phyloP scores from a whole-genome alignment of 78 protist species.

The Dictyostelium citrinum region DNA sequence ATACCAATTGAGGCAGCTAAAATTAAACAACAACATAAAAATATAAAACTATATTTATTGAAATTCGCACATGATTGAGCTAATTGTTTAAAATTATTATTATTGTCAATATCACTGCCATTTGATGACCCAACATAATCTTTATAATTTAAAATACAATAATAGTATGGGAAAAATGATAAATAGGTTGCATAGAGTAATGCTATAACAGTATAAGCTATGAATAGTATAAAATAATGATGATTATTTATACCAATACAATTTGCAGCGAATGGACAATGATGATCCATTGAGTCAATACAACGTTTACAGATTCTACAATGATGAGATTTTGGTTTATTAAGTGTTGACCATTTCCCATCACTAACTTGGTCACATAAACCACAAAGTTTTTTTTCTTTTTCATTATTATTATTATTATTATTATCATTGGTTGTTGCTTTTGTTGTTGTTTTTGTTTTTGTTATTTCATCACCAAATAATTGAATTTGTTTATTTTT shows the following conservation, averaged over 20 bases:
- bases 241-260: constrained; percentile 40
- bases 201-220: background rate
- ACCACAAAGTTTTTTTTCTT: background rate
- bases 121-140: background rate
- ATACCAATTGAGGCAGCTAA: background rate
- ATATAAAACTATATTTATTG: constrained; percentile 10
- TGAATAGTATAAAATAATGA: constrained; percentile 11
- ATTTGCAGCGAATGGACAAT: constrained; percentile 39
- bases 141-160: background rate
- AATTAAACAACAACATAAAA: constrained; percentile 7
- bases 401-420: background rate
- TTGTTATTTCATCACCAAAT: background rate
- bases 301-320: constrained; percentile 60
- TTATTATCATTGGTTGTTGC: too few species aligned
- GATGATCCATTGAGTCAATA: constrained; percentile 44
- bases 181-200: background rate
- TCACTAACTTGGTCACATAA: background rate
- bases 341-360: background rate
- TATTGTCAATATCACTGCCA: background rate
- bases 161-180: constrained; percentile 2
- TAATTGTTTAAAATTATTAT: background rate
- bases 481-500: background rate
- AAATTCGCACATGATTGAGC: background rate
- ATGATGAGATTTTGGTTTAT: background rate
- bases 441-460: background rate